Evolutionary conservation across 2,329 filamentous ascomycete genomes (phyloP).

Genomic region (Botrytis porri): DNA sequence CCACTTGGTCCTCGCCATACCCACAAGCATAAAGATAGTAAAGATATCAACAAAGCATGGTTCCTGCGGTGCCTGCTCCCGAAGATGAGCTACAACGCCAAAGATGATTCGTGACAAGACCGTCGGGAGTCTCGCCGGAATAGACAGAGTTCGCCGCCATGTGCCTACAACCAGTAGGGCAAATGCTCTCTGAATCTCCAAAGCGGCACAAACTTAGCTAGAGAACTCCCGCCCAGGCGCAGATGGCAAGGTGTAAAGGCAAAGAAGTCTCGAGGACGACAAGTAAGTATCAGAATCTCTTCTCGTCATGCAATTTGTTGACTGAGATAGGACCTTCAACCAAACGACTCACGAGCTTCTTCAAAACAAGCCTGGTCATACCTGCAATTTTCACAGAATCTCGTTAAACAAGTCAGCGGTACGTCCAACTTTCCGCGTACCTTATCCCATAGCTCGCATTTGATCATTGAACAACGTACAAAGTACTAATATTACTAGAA

Average conservation of each 20-base stretch:
- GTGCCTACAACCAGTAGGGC: fast-evolving
- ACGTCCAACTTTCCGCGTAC: neutral
- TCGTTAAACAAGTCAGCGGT: neutral
- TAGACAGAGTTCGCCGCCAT: neutral
- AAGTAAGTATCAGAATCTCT: neutral
- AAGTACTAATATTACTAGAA: neutral
- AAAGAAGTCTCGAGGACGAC: neutral
- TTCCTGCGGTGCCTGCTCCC: neutral
- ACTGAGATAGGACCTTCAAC: neutral
- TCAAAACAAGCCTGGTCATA: no score
- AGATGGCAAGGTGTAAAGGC: slow-evolving; percentile 17
- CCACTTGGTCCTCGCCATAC: neutral
- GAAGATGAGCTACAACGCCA: neutral
- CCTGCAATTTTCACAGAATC: no score
- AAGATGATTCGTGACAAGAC: neutral
- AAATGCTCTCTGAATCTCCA: neutral
- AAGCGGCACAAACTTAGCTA: slow-evolving; percentile 30
- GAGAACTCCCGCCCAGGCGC: slow-evolving; percentile 18
- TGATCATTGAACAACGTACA: neutral
- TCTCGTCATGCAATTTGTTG: neutral
- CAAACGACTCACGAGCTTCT: no score
- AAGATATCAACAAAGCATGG: neutral
- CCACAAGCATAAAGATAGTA: neutral
- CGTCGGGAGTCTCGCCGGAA: neutral
- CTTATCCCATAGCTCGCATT: neutral